Evolutionary conservation across 1,284 basidiomycete species (phyloP).

Genomic region (Serendipita sp.): DNA sequence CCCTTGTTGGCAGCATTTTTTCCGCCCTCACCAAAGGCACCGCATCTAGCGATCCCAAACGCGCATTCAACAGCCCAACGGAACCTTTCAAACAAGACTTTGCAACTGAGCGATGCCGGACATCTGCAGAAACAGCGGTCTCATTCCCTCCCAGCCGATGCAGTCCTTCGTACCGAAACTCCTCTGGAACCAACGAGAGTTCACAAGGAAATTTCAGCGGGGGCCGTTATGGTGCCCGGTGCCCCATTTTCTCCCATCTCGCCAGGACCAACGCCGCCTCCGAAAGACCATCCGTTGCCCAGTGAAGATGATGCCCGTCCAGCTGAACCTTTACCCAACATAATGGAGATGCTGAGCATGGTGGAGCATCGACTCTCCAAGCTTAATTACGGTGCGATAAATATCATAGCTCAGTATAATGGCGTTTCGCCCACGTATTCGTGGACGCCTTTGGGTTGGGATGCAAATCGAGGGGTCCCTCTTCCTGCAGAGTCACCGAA

Average conservation of each 20-base stretch:
- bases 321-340: not conserved
- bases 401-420: not conserved
- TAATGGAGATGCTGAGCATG: not conserved
- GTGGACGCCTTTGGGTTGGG: not conserved
- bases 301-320: not conserved
- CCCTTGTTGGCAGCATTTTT: not conserved
- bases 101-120: not conserved
- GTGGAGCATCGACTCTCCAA: not conserved
- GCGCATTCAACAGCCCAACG: not conserved
- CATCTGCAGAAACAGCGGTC: not conserved
- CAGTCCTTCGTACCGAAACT: not conserved
- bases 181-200: not conserved
- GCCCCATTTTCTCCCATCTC: not conserved
- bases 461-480: conserved; percentile 3
- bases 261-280: not conserved
- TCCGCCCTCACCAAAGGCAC: not conserved
- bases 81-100: not conserved
- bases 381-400: conserved; percentile 3
- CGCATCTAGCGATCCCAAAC: not conserved
- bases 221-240: not conserved
- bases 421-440: conserved; percentile 2
- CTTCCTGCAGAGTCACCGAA: not conserved
- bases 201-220: not conserved
- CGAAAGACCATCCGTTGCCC: not conserved
- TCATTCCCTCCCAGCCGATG: conserved; percentile 2